Evolutionary conservation across 495 filamentous ascomycete genomes (phyloP).

Genomic region (Penicillium mononematosum): DNA sequence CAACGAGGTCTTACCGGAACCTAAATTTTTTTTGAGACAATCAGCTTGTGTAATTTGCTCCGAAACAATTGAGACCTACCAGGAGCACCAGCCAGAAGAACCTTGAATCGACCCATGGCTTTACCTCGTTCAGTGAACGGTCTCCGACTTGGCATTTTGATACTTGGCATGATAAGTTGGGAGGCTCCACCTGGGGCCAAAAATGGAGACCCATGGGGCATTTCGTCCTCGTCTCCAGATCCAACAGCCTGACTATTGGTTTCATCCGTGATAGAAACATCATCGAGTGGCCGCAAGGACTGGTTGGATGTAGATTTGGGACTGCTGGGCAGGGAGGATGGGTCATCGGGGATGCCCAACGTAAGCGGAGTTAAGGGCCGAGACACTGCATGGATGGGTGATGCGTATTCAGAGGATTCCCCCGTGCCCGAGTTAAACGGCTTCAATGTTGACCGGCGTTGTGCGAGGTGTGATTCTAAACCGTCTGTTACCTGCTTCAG

Average conservation of each 20-base stretch:
- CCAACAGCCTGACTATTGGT: constrained; percentile 48
- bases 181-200: constrained; percentile 55
- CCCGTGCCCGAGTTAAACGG: constrained; percentile 23
- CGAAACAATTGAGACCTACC: constrained; percentile 49
- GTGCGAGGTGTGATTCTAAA: constrained; percentile 20
- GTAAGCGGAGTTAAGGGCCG: constrained; percentile 50
- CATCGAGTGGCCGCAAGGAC: constrained; percentile 49
- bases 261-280: constrained; percentile 52
- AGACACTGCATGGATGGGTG: constrained; percentile 30
- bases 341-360: constrained; percentile 40
- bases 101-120: constrained; percentile 79
- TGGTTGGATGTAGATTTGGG: constrained; percentile 52
- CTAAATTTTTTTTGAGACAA: constrained; percentile 29
- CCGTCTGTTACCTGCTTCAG: constrained; percentile 31
- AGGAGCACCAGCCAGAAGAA: constrained; percentile 80
- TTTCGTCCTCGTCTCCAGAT: constrained; percentile 50
- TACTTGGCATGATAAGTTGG: constrained; percentile 96
- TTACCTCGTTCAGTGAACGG: constrained; percentile 90
- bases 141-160: constrained; percentile 88
- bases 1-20: constrained; percentile 80
- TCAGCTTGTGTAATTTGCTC: neutral
- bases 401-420: constrained; percentile 26
- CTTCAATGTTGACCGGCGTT: constrained; percentile 40
- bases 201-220: constrained; percentile 24
- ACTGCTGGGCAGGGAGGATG: constrained; percentile 51